These are phyloP conservation scores for Ogataea corticis DNA, from an alignment of 805 yeast genomes.

Conservation along the genomic window DNA sequence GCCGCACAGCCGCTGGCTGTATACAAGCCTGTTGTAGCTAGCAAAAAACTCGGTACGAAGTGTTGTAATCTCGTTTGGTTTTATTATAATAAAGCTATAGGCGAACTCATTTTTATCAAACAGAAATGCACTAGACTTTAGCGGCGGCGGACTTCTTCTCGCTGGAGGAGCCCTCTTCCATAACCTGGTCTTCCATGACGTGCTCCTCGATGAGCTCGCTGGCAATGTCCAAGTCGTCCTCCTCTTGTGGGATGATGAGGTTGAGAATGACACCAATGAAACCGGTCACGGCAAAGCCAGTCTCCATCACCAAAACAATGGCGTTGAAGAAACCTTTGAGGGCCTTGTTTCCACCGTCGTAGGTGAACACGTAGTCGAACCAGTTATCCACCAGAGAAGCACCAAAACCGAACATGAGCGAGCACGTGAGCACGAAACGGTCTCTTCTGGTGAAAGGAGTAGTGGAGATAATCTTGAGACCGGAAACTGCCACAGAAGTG, in stretches of 20 bases:
- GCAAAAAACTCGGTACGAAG: too few relatives aligned
- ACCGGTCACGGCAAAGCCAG: slow-evolving; percentile 58
- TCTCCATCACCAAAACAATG: slow-evolving; percentile 55
- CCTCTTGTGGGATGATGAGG: slow-evolving; percentile 48
- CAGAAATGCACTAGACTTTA: too few relatives aligned
- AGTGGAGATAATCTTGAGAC: slow-evolving; percentile 53
- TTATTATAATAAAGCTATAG: too few relatives aligned
- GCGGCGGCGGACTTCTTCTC: slow-evolving; percentile 18
- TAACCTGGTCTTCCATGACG: slow-evolving; percentile 20
- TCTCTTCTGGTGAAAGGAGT: slow-evolving; percentile 59
- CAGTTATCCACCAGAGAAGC: slow-evolving; percentile 47
- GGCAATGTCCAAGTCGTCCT: slow-evolving; percentile 48
- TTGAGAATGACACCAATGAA: slow-evolving; percentile 52
- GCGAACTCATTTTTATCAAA: too few relatives aligned
- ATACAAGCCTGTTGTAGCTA: too few relatives aligned
- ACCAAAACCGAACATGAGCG: slow-evolving; percentile 54
- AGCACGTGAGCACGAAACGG: slow-evolving; percentile 52
- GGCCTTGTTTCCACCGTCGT: slow-evolving; percentile 44
- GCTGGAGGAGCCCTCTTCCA: slow-evolving; percentile 22
- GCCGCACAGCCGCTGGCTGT: too few relatives aligned
- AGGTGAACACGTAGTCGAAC: slow-evolving; percentile 52
- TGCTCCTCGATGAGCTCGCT: slow-evolving; percentile 38
- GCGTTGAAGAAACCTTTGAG: slow-evolving; percentile 53
- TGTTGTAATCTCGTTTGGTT: too few relatives aligned
- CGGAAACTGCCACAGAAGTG: slow-evolving; percentile 60